Percentiles rank a stretch among this genome's conserved stretches.
These are phyloP conservation scores for Asclepias syriaca DNA, from an alignment of 257 asterid species.

Conservation along the genomic window DNA sequence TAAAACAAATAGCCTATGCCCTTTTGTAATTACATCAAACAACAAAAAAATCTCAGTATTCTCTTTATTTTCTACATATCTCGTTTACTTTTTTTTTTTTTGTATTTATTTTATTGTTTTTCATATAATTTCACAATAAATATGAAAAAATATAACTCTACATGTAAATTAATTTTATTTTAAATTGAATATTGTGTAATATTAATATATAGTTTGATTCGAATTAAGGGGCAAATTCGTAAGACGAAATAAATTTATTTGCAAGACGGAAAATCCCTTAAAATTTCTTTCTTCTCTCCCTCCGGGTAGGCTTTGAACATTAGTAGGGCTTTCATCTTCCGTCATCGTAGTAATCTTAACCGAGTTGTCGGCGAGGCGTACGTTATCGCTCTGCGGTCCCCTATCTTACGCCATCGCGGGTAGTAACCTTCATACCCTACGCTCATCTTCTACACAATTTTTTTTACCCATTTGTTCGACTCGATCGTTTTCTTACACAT, in stretches of 20 bases:
- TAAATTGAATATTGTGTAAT: too few species aligned
- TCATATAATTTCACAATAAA: too few species aligned
- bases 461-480: background rate
- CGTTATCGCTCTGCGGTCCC: constrained; percentile 37
- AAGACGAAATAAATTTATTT: constrained; percentile 5
- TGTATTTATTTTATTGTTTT: too few species aligned
- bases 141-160: too few species aligned
- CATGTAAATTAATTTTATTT: too few species aligned
- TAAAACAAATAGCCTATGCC: too few species aligned
- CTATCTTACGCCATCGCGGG: constrained; percentile 50
- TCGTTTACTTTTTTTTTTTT: too few species aligned
- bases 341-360: constrained; percentile 19
- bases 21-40: too few species aligned
- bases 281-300: constrained; percentile 14
- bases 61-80: too few species aligned
- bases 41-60: too few species aligned
- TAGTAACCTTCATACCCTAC: constrained; percentile 35
- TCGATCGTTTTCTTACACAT: constrained; percentile 14
- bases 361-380: constrained; percentile 33
- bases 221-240: background rate
- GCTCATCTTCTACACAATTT: constrained; percentile 1
- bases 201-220: background rate
- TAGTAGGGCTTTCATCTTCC: constrained; percentile 49
- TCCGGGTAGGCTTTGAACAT: constrained; percentile 9
- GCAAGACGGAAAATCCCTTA: background rate